A percentile compares a stretch with the other conserved stretches of the same genome.
These are phyloP conservation scores for Apostasia shenzhenica DNA, from an alignment of 106 monocot species.

Conservation along the genomic window DNA sequence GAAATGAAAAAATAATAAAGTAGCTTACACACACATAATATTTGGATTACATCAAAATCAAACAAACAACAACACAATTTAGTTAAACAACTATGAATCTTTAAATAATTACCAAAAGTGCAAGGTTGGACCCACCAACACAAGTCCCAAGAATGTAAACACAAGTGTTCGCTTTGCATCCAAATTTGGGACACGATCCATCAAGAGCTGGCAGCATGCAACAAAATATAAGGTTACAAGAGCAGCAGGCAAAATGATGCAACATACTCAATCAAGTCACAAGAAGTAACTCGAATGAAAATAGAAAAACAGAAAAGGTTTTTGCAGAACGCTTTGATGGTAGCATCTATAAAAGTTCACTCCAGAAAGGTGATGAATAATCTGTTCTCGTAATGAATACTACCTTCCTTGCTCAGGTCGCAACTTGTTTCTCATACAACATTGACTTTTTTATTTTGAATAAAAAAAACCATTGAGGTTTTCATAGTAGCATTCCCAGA, in stretches of 20 bases:
- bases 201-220: slow-evolving; percentile 30
- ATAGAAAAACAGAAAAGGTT: no score
- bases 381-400: no score
- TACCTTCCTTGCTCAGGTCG: no score
- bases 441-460: neutral
- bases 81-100: slow-evolving; percentile 4
- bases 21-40: neutral
- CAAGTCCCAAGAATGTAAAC: slow-evolving; percentile 76
- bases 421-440: no score
- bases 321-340: no score
- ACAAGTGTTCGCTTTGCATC: slow-evolving; percentile 68
- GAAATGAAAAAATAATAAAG: neutral
- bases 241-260: neutral
- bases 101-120: slow-evolving; percentile 61
- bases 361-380: no score
- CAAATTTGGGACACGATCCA: slow-evolving; percentile 44
- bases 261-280: neutral
- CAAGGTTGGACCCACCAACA: slow-evolving; percentile 67
- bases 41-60: neutral
- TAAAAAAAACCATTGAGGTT: neutral
- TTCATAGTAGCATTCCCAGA: no score
- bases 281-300: neutral
- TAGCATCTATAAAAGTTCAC: no score
- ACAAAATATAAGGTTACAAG: neutral
- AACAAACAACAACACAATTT: neutral